Base-by-base conservation (phyloP, 164 flowering plant species). In the Stephania yunnanensis region DNA sequence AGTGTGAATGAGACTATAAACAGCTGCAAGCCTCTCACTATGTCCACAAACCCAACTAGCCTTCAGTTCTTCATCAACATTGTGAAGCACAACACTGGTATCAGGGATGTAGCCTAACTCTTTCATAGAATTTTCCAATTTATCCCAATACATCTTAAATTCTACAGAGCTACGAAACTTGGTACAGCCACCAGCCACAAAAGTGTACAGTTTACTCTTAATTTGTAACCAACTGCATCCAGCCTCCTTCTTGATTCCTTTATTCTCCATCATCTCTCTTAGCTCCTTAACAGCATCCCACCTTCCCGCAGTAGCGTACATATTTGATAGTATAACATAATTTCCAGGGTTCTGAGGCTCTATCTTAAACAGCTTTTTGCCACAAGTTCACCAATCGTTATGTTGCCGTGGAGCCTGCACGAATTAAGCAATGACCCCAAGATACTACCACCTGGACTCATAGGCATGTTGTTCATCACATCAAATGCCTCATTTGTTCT, bases 161-260 rank as follows among this genome's bases (percentile, higher is more conserved):
- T 61, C 66, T 10, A n/a, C 9, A 7, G 66, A 61, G 66, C 66
- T 61, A 19, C 66, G 66, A 61, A 61, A 61, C 25, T 61, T 61
- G 66, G 66, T 19, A 61, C 66, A 5, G 22, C 66, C 66, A 61
- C 66, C 66, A n/a, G 66, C 66, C 66, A 61, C 66, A 61, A 61
- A 61, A 61, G 66, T 61, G 66, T 61, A 25, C 19, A 61, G 9
- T 61, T 61, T 19, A 61, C 20, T 61, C 66, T 61, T 61, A 10
- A 61, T 61, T 61, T 61, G 66, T 61, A 61, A 5, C 66, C 66
- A 61, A 61, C 66, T 61, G 66, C 66, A 61, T 61, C 66, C 66
- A 17, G 66, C 66, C 29, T 61, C 66, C 20, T 61, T 61, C 66
- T 61, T 61, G 66, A 61, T 61, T 61, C 66, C 66, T 22, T 17